A percentile compares a stretch with the other conserved stretches of the same genome.
phyloP scores from a whole-genome alignment of 2,329 filamentous ascomycete species.

The Ophiostoma sp. region DNA sequence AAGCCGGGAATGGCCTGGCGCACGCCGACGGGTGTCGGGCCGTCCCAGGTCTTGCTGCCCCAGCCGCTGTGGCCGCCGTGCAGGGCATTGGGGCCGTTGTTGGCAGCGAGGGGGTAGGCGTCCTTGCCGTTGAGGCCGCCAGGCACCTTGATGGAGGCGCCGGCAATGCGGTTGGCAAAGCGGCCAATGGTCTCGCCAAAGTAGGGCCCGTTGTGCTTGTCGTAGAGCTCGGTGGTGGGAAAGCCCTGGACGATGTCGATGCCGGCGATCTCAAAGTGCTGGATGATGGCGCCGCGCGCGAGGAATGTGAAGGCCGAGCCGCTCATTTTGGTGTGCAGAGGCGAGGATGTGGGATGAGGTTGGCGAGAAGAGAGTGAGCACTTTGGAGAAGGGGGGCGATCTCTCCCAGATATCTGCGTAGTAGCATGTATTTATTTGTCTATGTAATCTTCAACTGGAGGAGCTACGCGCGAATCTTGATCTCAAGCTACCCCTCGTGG shows the following conservation, averaged over 20 bases:
- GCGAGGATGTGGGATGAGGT: neutral
- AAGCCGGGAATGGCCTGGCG: constrained; percentile 42
- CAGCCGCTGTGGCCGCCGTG: constrained; percentile 71
- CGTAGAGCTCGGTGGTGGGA: constrained; percentile 68
- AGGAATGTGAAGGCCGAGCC: constrained; percentile 59
- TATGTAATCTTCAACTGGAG: neutral
- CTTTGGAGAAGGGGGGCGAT: too few relatives aligned
- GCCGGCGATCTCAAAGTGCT: constrained; percentile 71
- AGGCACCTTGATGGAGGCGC: constrained; percentile 52
- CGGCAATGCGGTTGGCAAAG: constrained; percentile 72
- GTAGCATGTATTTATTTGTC: too few relatives aligned
- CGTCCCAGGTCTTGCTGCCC: constrained; percentile 73
- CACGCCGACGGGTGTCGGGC: constrained; percentile 57
- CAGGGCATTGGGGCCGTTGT: constrained; percentile 71
- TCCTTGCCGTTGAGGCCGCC: constrained; percentile 62
- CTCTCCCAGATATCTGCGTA: too few relatives aligned
- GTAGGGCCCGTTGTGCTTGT: constrained; percentile 66
- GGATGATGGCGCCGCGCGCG: constrained; percentile 71
- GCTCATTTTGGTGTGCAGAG: constrained; percentile 35
- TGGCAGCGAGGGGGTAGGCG: constrained; percentile 64
- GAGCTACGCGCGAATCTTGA: neutral
- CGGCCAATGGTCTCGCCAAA: constrained; percentile 94
- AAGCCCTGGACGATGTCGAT: constrained; percentile 88
- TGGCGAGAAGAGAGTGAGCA: constrained; percentile 23
- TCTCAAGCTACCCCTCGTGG: constrained; percentile 10